Percentiles rank a stretch among this genome's conserved stretches.
These are phyloP conservation scores for Backusella macrospora DNA, from an alignment of 192 early-diverging fungal genomes.

Conservation along the genomic window DNA sequence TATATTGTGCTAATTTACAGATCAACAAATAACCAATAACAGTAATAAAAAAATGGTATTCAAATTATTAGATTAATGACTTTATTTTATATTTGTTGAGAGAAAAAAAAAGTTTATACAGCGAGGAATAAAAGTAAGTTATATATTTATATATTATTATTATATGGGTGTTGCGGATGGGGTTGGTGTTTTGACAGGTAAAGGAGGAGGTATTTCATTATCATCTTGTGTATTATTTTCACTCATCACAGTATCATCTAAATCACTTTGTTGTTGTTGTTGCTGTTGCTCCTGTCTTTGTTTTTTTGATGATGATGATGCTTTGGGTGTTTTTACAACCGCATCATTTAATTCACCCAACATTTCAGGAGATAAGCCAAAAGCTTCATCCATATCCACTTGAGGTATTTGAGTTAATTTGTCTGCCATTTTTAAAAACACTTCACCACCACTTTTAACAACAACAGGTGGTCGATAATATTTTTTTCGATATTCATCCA, in stretches of 20 bases:
- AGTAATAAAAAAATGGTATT: no score
- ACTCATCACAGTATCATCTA: neutral
- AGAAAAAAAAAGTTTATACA: no score
- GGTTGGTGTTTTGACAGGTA: conserved; percentile 1
- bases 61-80: no score
- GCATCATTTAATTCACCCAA: neutral
- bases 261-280: neutral
- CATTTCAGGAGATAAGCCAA: conserved; percentile 46
- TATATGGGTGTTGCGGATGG: neutral
- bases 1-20: no score
- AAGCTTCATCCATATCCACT: conserved; percentile 31
- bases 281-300: neutral
- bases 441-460: conserved; percentile 71
- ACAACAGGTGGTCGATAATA: conserved; percentile 67
- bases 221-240: conserved; percentile 15
- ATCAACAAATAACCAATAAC: no score
- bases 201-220: neutral
- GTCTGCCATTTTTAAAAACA: conserved; percentile 55
- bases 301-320: neutral
- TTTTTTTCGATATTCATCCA: conserved; percentile 59
- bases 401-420: conserved; percentile 33
- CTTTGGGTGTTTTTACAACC: neutral
- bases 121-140: no score
- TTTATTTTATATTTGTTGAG: no score
- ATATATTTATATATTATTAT: no score